phyloP scores from a whole-genome alignment of 2,329 filamentous ascomycete genomes.

The Zymoseptoria crescenta region DNA sequence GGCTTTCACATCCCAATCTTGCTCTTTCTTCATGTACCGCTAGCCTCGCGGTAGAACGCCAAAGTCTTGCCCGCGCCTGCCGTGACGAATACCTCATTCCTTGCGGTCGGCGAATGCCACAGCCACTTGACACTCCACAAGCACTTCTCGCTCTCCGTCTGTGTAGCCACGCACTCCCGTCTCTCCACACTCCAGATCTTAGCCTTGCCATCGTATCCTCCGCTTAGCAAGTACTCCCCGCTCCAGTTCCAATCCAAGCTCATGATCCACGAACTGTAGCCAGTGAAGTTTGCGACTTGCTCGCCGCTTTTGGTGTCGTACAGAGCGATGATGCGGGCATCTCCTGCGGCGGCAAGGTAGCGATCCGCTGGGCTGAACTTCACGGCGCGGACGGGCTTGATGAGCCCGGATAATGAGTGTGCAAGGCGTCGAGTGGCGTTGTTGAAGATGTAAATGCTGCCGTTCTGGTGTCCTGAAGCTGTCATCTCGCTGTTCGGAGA shows the following conservation, averaged over 20 bases:
- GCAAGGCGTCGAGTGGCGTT: slow-evolving; percentile 79
- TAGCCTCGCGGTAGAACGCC: slow-evolving; percentile 78
- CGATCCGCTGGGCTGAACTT: slow-evolving; percentile 81
- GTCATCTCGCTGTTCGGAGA: slow-evolving; percentile 72
- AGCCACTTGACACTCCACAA: slow-evolving; percentile 82
- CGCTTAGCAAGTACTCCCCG: slow-evolving; percentile 83
- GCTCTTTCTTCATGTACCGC: slow-evolving; percentile 46
- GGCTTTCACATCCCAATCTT: not conserved
- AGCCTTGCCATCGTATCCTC: slow-evolving; percentile 79
- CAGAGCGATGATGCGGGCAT: slow-evolving; percentile 78
- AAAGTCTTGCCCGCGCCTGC: slow-evolving; percentile 69
- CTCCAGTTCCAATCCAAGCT: slow-evolving; percentile 88
- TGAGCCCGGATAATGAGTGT: slow-evolving; percentile 81
- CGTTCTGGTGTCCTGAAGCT: slow-evolving; percentile 87
- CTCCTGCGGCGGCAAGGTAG: slow-evolving; percentile 80
- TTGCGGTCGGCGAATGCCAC: slow-evolving; percentile 51
- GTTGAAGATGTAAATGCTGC: slow-evolving; percentile 88
- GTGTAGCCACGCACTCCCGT: slow-evolving; percentile 79
- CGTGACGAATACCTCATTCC: slow-evolving; percentile 66
- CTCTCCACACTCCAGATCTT: slow-evolving; percentile 93
- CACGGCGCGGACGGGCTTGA: slow-evolving; percentile 77
- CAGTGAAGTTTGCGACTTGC: slow-evolving; percentile 76
- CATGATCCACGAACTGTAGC: slow-evolving; percentile 80
- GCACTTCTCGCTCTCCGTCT: slow-evolving; percentile 75
- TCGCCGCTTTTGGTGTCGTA: slow-evolving; percentile 92